phyloP scores from a whole-genome alignment of 2,329 filamentous ascomycete genomes.

The Talaromyces sp. region DNA sequence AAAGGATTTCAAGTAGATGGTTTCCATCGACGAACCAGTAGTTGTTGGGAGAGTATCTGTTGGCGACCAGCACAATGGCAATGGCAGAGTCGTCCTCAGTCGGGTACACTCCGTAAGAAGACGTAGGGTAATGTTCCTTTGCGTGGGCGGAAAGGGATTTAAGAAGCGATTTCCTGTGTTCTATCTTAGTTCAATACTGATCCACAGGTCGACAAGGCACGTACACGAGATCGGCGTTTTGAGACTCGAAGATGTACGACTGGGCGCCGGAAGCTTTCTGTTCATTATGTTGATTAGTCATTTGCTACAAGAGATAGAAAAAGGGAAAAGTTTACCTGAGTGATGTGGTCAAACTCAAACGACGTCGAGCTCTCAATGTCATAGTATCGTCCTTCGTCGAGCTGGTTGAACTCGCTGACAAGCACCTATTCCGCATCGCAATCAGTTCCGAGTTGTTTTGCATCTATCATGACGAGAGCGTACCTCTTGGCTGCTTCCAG shows the following conservation, averaged over 20 bases:
- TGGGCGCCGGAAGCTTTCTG: slow-evolving; percentile 79
- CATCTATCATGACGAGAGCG: not conserved
- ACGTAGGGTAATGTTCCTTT: slow-evolving; percentile 80
- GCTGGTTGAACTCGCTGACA: slow-evolving; percentile 77
- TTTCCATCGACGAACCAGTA: slow-evolving; percentile 65
- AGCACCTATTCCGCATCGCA: slow-evolving; percentile 49
- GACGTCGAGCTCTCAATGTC: slow-evolving; percentile 83
- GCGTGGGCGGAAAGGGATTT: slow-evolving; percentile 72
- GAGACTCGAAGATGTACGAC: slow-evolving; percentile 70
- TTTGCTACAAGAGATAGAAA: not conserved
- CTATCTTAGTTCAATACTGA: not conserved
- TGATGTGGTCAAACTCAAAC: slow-evolving; percentile 80
- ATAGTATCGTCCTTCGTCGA: slow-evolving; percentile 79
- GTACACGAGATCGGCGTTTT: slow-evolving; percentile 74
- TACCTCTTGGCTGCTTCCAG: slow-evolving; percentile 74
- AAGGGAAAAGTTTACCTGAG: slow-evolving; percentile 53
- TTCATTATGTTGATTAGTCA: not conserved
- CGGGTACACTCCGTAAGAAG: slow-evolving; percentile 76
- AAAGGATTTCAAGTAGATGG: not conserved
- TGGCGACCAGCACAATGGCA: slow-evolving; percentile 79
- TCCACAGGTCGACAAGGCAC: slow-evolving; percentile 21
- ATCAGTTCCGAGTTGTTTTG: not conserved
- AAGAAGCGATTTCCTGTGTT: slow-evolving; percentile 68
- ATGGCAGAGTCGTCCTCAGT: slow-evolving; percentile 68
- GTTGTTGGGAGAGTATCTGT: slow-evolving; percentile 97